These are phyloP conservation scores for Dictyostelium purpureum DNA, from an alignment of 78 protist species.

Conservation along the genomic window DNA sequence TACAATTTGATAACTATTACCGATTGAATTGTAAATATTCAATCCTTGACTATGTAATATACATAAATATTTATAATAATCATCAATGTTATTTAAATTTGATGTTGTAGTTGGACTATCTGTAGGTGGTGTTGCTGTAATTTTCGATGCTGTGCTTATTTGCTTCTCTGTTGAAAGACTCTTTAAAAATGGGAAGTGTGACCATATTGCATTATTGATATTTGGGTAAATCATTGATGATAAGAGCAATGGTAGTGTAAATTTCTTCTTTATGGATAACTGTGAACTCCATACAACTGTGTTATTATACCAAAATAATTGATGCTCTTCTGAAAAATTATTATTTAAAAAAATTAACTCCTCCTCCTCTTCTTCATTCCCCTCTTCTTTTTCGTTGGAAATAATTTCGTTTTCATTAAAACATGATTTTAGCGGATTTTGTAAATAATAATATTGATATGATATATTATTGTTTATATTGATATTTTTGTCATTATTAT, in stretches of 20 bases:
- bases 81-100: not conserved
- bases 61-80: not conserved
- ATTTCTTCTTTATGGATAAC: constrained; percentile 6
- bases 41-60: not conserved
- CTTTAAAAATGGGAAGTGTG: constrained; percentile 5
- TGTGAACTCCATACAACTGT: constrained; percentile 35
- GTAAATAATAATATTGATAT: not conserved
- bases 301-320: constrained; percentile 37
- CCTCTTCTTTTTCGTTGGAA: not conserved
- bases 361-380: not conserved
- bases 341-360: not conserved
- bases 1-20: constrained; percentile 17
- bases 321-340: constrained; percentile 9
- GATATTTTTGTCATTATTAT: not conserved
- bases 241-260: not conserved
- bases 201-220: not conserved
- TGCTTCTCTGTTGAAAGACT: not conserved
- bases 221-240: not conserved
- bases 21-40: constrained; percentile 34
- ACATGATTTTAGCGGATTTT: constrained; percentile 5
- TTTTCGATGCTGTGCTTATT: not conserved
- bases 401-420: not conserved
- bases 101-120: not conserved
- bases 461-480: no score
- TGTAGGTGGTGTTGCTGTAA: not conserved